Percentiles rank a stretch among this genome's conserved stretches.
Conservation (phyloP, 345 rosid species). For the Linum trigynum region DNA sequence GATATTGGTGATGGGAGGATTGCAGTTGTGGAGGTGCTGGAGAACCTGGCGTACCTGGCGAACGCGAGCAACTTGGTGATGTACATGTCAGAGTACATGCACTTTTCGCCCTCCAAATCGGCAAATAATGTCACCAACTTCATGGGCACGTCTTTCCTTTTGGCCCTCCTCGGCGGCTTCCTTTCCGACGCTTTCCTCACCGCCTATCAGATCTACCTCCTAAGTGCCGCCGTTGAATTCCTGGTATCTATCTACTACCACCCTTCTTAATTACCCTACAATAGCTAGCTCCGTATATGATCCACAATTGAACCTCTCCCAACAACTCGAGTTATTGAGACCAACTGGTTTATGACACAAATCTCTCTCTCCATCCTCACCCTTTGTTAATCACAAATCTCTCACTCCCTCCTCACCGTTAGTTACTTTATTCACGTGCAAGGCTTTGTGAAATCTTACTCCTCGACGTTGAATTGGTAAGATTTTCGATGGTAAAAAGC, state of each 20-base stretch:
- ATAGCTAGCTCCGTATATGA: no score
- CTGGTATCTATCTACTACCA: conserved; percentile 34
- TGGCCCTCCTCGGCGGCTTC: conserved; percentile 80
- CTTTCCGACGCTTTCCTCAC: conserved; percentile 66
- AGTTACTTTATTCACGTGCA: no score
- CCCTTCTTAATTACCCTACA: not conserved
- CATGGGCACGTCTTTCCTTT: conserved; percentile 82
- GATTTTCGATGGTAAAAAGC: no score
- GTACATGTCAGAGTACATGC: conserved; percentile 51
- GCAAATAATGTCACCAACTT: conserved; percentile 69
- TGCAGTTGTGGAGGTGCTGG: conserved; percentile 74
- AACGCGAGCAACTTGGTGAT: conserved; percentile 78
- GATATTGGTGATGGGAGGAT: not conserved
- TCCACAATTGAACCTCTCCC: no score
- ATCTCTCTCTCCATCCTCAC: no score
- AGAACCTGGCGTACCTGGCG: conserved; percentile 74
- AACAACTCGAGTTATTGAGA: no score
- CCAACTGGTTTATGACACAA: no score
- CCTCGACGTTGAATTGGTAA: no score
- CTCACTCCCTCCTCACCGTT: no score
- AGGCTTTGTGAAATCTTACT: no score
- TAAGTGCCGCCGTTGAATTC: conserved; percentile 51
- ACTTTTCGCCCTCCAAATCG: conserved; percentile 57
- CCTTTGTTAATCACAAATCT: no score
- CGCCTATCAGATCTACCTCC: conserved; percentile 50